Evolutionary conservation across 2,329 filamentous ascomycete genomes (phyloP).

Genomic region (Arthrobotrys sinensis): DNA sequence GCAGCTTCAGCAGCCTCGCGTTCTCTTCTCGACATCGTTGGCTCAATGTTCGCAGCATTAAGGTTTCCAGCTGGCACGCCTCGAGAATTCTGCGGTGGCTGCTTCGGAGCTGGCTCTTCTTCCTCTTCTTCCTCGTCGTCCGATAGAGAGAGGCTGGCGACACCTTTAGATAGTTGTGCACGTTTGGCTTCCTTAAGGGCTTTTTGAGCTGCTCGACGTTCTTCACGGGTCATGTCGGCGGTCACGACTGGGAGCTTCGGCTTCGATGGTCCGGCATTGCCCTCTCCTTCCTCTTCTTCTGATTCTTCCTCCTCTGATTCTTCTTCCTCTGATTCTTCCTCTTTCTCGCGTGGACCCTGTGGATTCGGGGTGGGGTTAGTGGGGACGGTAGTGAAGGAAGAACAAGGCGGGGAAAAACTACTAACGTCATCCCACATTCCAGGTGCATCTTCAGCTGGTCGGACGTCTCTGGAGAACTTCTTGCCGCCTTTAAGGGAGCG

Average conservation of each 20-base stretch:
- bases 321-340: conserved; percentile 71
- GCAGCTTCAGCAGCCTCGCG: conserved; percentile 86
- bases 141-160: conserved; percentile 87
- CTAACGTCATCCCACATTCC: conserved; percentile 84
- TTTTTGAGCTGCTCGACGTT: conserved; percentile 89
- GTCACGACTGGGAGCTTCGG: conserved; percentile 68
- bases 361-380: conserved; percentile 48
- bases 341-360: conserved; percentile 66
- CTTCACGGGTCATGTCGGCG: conserved; percentile 81
- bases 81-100: conserved; percentile 61
- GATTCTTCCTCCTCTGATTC: conserved; percentile 70
- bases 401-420: conserved; percentile 58
- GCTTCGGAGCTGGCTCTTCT: conserved; percentile 69
- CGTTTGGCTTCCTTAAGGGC: conserved; percentile 89
- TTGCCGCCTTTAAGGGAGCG: conserved; percentile 79
- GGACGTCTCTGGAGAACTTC: conserved; percentile 92
- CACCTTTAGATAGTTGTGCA: conserved; percentile 78
- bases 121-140: conserved; percentile 76
- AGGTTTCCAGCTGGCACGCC: conserved; percentile 57
- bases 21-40: conserved; percentile 77
- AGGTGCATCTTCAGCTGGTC: conserved; percentile 87
- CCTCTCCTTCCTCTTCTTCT: too few relatives aligned
- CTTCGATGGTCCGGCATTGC: conserved; percentile 66
- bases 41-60: conserved; percentile 67
- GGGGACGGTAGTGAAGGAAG: not conserved